A percentile compares a stretch with the other conserved stretches of the same genome.
Conservation (phyloP, 257 asterid genomes). For the Solanum paucissectum region DNA sequence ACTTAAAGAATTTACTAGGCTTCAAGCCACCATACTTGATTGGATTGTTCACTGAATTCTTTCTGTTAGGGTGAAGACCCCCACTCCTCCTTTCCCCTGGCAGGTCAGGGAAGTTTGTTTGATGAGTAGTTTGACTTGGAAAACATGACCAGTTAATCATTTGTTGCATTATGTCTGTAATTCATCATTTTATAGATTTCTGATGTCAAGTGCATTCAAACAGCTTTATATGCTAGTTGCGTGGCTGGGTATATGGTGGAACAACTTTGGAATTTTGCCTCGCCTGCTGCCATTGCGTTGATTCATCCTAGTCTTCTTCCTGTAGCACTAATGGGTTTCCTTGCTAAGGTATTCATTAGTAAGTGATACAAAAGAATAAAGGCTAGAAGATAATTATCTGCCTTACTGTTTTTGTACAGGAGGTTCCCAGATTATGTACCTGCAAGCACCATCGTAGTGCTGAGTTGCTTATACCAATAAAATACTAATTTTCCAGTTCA, state of each 20-base stretch:
- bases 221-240: conserved; percentile 90
- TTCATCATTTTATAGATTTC: not conserved
- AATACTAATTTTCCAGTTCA: not conserved
- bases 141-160: not conserved
- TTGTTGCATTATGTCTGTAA: not conserved
- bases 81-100: not conserved
- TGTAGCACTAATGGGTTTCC: conserved; percentile 77
- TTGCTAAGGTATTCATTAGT: conserved; percentile 53
- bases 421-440: not conserved
- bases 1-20: not conserved
- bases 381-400: conserved; percentile 4
- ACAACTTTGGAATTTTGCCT: conserved; percentile 94
- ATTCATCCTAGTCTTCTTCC: conserved; percentile 93
- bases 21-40: not conserved
- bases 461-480: not conserved
- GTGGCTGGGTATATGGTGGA: conserved; percentile 91
- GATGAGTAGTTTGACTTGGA: not conserved
- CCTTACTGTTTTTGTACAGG: not conserved
- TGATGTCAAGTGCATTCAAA: conserved; percentile 4
- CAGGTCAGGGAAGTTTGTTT: not conserved
- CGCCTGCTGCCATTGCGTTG: conserved; percentile 93
- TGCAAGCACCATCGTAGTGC: not conserved
- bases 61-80: not conserved
- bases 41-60: not conserved
- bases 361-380: not conserved